Evolutionary conservation across 495 filamentous ascomycete species (phyloP).

Genomic region (Penicillium fimorum): DNA sequence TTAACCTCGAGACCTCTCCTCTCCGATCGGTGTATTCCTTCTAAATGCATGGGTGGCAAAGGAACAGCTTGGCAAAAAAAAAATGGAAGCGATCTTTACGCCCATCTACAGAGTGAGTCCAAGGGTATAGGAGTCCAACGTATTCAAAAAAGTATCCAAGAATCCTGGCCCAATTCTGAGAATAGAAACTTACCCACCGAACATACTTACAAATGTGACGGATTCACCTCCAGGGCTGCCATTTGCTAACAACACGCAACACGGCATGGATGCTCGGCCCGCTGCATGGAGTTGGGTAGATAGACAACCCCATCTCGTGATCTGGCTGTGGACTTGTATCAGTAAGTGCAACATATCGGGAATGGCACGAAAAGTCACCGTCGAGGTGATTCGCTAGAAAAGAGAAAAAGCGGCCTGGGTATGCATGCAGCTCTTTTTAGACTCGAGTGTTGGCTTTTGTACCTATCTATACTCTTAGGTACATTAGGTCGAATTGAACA

Average conservation of each 20-base stretch:
- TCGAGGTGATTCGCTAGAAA: constrained; percentile 17
- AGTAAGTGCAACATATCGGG: constrained; percentile 15
- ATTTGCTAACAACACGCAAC: constrained; percentile 4
- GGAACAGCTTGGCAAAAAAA: not conserved
- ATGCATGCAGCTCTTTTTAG: constrained; percentile 28
- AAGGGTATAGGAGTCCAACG: not conserved
- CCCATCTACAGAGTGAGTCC: not conserved
- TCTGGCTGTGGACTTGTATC: constrained; percentile 5
- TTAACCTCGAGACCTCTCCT: not conserved
- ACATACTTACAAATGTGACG: not conserved
- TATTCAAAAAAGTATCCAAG: not conserved
- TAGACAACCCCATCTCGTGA: constrained; percentile 18
- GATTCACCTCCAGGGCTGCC: not conserved
- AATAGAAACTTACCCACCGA: not conserved
- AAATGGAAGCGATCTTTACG: not conserved
- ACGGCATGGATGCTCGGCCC: constrained; percentile 27
- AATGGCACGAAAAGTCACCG: constrained; percentile 3
- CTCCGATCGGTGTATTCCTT: not conserved
- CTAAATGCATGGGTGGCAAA: not conserved
- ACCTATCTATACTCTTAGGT: not conserved
- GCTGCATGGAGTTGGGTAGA: constrained; percentile 21
- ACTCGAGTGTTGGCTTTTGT: constrained; percentile 1
- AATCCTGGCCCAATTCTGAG: constrained; percentile 2
- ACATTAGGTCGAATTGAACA: constrained; percentile 9
- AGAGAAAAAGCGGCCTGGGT: not conserved